Base-by-base conservation (phyloP, 2,329 filamentous ascomycete genomes). In the Seiridium unicorne region DNA sequence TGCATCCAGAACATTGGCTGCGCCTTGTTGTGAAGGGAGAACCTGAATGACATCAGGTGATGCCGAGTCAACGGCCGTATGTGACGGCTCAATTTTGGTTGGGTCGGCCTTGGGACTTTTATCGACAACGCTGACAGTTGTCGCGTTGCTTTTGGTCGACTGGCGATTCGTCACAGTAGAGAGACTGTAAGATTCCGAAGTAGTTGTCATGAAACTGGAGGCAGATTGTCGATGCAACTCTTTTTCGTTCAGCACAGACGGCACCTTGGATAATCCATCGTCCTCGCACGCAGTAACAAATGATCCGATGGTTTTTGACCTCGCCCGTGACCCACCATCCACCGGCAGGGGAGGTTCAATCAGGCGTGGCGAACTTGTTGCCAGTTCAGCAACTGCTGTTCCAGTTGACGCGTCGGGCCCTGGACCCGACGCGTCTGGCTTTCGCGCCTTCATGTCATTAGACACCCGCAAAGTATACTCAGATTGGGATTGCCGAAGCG, bases 101-200 rank as follows among this genome's bases (percentile, higher is more conserved):
- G 18, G 18, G 18, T 26, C 18, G 18, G 18, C 18, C 18, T 26
- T 2, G 18, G 18, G 18, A 26, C 18, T 26, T 26, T 26, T 26
- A 26, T 26, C 18, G 18, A 26, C 18, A 26, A 26, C 18, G 18
- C 49, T 59, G 26, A 46, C 53, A 42, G 60, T 63, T 26, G 61
- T 64, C 8, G 56, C n/a, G 26, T 66, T 64, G 51, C 63, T 66
- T 48, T 60, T 58, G 3, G 62, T 64, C 3, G 66, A 69, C 32
- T 59, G 61, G 48, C 53, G 58, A 51, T 60, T 58, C 3, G 66
- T 65, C 31, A 58, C 57, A 34, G 51, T 56, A 6, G 55, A 58
- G 5, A 32, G 40, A n/a, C 46, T 44, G 35, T 49, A 38, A 4
- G 55, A 58, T 13, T 51, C 46, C 13, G 44, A 32, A n/a, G 55